phyloP scores from a whole-genome alignment of 176 grass and related monocot species.

The Triticum dicoccoides region DNA sequence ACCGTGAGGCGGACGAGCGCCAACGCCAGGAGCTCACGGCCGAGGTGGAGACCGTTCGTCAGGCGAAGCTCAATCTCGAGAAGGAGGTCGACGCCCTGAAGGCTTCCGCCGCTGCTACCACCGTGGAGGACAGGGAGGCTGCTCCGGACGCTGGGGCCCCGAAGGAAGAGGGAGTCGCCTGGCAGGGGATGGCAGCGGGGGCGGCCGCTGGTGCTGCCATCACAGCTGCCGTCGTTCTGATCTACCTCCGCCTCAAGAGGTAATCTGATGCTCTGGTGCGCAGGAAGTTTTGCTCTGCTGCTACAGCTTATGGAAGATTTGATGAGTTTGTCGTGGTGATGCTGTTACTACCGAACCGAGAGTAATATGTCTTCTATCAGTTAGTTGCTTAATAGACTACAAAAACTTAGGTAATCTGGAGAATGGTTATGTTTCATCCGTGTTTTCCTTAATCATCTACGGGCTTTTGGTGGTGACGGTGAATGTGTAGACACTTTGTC shows the following conservation, averaged over 20 bases:
- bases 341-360: conserved; percentile 11
- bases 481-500: conserved; percentile 20
- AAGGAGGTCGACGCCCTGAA: conserved; percentile 34
- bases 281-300: conserved; percentile 46
- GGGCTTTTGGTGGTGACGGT: conserved; percentile 17
- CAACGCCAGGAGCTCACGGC: neutral
- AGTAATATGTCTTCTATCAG: conserved; percentile 25
- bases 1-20: conserved; percentile 9
- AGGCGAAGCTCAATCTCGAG: conserved; percentile 43
- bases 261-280: conserved; percentile 35
- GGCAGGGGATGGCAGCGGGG: conserved; percentile 31
- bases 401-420: conserved; percentile 31
- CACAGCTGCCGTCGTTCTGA: conserved; percentile 18
- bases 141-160: neutral
- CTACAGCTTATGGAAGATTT: conserved; percentile 9
- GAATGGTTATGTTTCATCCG: conserved; percentile 25
- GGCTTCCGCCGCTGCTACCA: neutral
- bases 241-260: conserved; percentile 53
- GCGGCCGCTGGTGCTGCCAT: conserved; percentile 26
- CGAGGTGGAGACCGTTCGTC: conserved; percentile 20
- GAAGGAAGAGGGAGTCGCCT: conserved; percentile 16
- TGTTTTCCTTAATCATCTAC: conserved; percentile 17
- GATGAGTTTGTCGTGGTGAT: conserved; percentile 16
- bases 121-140: conserved; percentile 28
- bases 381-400: conserved; percentile 46